Evolutionary conservation across 192 early-diverging fungal genomes (phyloP).

Genomic region (Entophlyctis helioformis): DNA sequence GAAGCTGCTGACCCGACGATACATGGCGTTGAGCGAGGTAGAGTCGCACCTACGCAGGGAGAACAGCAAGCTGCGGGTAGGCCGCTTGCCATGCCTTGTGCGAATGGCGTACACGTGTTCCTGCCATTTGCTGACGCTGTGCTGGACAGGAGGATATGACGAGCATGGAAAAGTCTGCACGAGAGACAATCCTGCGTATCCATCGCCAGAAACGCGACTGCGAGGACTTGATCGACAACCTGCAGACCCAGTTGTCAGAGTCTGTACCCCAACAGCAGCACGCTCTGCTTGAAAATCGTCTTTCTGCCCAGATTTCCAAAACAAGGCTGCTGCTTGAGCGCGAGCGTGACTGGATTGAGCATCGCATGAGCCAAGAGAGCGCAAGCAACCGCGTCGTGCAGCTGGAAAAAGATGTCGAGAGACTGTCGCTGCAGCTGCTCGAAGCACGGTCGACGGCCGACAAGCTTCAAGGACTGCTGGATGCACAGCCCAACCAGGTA

Average conservation of each 20-base stretch:
- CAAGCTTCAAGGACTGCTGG: too few species aligned
- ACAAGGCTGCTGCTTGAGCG: conserved; percentile 20
- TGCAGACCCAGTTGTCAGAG: conserved; percentile 5
- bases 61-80: conserved; percentile 15
- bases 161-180: conserved; percentile 19
- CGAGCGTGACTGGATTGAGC: conserved; percentile 23
- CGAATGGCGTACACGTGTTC: not conserved
- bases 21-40: conserved; percentile 14
- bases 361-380: conserved; percentile 2
- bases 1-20: conserved; percentile 16
- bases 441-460: too few species aligned
- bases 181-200: conserved; percentile 19
- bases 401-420: not conserved
- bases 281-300: conserved; percentile 10
- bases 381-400: too few species aligned
- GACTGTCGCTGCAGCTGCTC: too few species aligned
- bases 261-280: conserved; percentile 24
- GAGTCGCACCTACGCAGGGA: conserved; percentile 23
- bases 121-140: not conserved
- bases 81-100: not conserved
- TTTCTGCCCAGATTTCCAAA: conserved; percentile 21
- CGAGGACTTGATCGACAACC: not conserved
- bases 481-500: too few species aligned
- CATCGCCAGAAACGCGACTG: conserved; percentile 9
- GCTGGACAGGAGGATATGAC: conserved; percentile 11